Conservation (phyloP, 768 basidiomycete genomes). For the Pulveroboletus sp. region DNA sequence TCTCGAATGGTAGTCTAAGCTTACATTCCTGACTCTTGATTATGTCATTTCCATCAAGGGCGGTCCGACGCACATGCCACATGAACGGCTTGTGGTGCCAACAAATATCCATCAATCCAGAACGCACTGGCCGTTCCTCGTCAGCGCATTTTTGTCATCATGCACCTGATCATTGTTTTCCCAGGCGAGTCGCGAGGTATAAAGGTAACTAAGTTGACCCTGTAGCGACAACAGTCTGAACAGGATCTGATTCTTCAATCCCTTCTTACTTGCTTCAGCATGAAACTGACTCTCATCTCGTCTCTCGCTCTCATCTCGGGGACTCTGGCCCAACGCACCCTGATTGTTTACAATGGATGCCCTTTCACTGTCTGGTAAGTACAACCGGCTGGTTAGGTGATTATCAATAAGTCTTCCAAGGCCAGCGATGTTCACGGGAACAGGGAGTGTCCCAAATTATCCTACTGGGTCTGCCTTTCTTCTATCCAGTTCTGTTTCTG, state of each 20-base stretch:
- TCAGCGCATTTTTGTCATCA: neutral
- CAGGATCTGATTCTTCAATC: neutral
- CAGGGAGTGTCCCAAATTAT: conserved; percentile 44
- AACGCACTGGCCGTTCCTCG: no score
- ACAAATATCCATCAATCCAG: no score
- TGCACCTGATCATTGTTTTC: conserved; percentile 1
- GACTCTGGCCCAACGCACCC: conserved; percentile 49
- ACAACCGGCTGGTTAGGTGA: neutral
- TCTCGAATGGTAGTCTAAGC: no score
- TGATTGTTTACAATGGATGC: conserved; percentile 61
- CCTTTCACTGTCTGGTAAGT: conserved; percentile 67
- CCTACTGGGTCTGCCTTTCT: conserved; percentile 41
- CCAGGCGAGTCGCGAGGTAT: conserved; percentile 7
- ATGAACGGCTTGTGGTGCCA: no score
- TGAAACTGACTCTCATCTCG: conserved; percentile 23
- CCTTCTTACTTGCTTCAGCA: neutral
- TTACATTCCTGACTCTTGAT: no score
- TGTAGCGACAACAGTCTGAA: neutral
- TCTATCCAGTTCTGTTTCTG: neutral
- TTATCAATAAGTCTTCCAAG: conserved; percentile 23
- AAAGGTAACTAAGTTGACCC: conserved; percentile 7
- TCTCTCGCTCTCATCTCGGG: conserved; percentile 30
- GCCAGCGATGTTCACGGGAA: conserved; percentile 61
- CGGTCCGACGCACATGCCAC: no score
- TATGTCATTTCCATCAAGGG: no score